Conservation (phyloP, 2,329 filamentous ascomycete genomes). For the Botryosphaeria dothidea region DNA sequence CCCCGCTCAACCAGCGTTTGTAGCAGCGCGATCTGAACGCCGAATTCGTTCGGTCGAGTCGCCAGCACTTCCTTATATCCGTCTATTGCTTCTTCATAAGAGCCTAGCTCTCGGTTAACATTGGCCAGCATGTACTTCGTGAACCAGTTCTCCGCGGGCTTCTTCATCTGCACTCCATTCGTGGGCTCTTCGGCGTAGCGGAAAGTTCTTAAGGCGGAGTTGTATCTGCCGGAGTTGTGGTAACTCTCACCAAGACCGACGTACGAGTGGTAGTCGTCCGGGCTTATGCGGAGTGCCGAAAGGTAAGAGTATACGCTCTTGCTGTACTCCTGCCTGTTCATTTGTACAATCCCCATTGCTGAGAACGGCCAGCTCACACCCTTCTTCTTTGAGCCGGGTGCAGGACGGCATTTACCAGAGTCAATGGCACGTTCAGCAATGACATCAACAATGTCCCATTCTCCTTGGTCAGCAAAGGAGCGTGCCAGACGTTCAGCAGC, state of each 20-base stretch:
- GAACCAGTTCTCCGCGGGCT: conserved; percentile 80
- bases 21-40: conserved; percentile 81
- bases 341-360: conserved; percentile 87
- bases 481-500: conserved; percentile 85
- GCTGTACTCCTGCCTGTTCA: conserved; percentile 89
- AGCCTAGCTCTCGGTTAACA: conserved; percentile 87
- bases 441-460: conserved; percentile 96
- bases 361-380: conserved; percentile 96
- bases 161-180: conserved; percentile 54
- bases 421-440: conserved; percentile 89
- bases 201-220: conserved; percentile 92
- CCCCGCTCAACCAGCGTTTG: conserved; percentile 86
- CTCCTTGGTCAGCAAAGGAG: conserved; percentile 83
- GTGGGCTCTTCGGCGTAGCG: conserved; percentile 79
- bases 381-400: conserved; percentile 91
- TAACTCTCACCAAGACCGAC: conserved; percentile 97
- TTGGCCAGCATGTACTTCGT: conserved; percentile 96
- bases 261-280: conserved; percentile 91
- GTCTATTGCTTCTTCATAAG: conserved; percentile 78
- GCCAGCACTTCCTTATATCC: conserved; percentile 75
- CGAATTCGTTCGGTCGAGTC: conserved; percentile 72
- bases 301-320: conserved; percentile 92
- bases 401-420: conserved; percentile 87
- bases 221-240: conserved; percentile 87
- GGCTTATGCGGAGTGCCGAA: conserved; percentile 78